phyloP scores from a whole-genome alignment of 306 rosid genomes.

The Vicia faba region DNA sequence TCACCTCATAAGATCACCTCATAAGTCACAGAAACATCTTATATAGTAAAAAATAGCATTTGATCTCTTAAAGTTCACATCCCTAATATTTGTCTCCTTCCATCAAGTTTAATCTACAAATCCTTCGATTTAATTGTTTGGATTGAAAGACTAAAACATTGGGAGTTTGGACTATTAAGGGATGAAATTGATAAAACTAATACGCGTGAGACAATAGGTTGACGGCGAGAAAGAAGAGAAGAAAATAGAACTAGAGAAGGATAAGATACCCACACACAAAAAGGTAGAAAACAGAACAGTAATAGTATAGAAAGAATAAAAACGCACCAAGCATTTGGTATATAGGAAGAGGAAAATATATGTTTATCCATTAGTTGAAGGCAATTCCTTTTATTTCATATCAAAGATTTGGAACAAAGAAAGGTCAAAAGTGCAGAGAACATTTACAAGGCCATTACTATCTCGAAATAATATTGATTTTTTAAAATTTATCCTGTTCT shows the following conservation, averaged over 20 bases:
- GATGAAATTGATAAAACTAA: slow-evolving; percentile 5
- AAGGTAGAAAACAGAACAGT: background rate
- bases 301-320: background rate
- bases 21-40: slow-evolving; percentile 6
- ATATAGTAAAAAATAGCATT: slow-evolving; percentile 15
- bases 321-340: background rate
- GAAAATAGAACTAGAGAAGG: background rate
- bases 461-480: too few species aligned
- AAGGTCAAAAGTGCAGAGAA: background rate
- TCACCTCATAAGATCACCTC: background rate
- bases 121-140: slow-evolving; percentile 6
- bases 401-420: background rate
- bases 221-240: background rate
- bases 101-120: background rate
- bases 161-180: background rate
- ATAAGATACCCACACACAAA: slow-evolving; percentile 3
- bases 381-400: background rate
- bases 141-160: background rate
- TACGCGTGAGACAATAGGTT: background rate
- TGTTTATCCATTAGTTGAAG: background rate
- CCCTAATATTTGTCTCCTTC: background rate
- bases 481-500: background rate
- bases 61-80: background rate
- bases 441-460: background rate
- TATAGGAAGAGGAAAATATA: background rate